Percentiles rank a stretch among this genome's conserved stretches.
Evolutionary conservation across 2,329 filamentous ascomycete genomes (phyloP).

Genomic region (Polytolypa hystricis): DNA sequence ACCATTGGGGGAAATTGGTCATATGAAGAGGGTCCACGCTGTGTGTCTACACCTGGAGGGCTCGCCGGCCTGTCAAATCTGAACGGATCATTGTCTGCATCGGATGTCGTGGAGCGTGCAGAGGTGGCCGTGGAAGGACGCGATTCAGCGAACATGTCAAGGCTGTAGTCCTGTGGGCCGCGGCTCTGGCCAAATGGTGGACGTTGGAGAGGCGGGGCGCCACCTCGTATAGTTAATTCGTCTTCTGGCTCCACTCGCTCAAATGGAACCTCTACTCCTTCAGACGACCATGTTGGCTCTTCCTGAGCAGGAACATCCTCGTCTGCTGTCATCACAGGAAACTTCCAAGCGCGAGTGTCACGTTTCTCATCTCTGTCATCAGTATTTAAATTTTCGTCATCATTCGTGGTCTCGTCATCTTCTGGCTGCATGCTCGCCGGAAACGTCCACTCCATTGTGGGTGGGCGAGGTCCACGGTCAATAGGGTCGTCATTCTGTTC

Average conservation of each 20-base stretch:
- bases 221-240: slow-evolving; percentile 4
- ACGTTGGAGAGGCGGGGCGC: not conserved
- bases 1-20: slow-evolving; percentile 33
- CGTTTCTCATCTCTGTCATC: slow-evolving; percentile 19
- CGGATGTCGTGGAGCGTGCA: slow-evolving; percentile 23
- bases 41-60: slow-evolving; percentile 10
- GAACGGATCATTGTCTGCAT: slow-evolving; percentile 33
- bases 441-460: slow-evolving; percentile 39
- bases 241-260: slow-evolving; percentile 14
- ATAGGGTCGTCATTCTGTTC: slow-evolving; percentile 22
- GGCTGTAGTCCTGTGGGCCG: not conserved
- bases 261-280: not conserved
- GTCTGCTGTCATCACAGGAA: slow-evolving; percentile 32
- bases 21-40: slow-evolving; percentile 18
- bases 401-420: slow-evolving; percentile 10
- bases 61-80: slow-evolving; percentile 27
- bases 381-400: slow-evolving; percentile 14
- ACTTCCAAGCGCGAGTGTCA: slow-evolving; percentile 44
- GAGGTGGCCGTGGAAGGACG: slow-evolving; percentile 31
- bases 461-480: slow-evolving; percentile 29
- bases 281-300: not conserved
- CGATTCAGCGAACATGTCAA: slow-evolving; percentile 22
- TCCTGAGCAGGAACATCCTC: slow-evolving; percentile 9
- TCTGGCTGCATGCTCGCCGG: slow-evolving; percentile 22
- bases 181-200: not conserved